Percentiles rank a stretch among this genome's conserved stretches.
Conservation (phyloP, 2,329 filamentous ascomycete genomes). For the Colletotrichum shisoi region DNA sequence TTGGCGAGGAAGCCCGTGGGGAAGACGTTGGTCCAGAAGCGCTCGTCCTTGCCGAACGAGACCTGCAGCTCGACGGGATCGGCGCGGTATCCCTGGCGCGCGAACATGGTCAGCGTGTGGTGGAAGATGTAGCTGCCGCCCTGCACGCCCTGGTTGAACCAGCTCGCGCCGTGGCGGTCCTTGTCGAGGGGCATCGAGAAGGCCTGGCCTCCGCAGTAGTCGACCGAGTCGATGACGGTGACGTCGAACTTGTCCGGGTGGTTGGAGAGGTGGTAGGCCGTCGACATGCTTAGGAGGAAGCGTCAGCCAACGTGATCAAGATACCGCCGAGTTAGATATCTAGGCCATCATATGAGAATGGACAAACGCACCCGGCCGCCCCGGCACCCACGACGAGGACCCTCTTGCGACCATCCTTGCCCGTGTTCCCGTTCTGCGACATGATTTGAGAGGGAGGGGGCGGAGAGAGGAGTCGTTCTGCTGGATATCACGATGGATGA, state of each 20-base stretch:
- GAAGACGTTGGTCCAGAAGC: slow-evolving; percentile 70
- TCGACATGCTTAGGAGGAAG: slow-evolving; percentile 56
- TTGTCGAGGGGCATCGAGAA: slow-evolving; percentile 69
- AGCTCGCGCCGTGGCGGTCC: slow-evolving; percentile 65
- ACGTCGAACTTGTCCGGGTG: slow-evolving; percentile 68
- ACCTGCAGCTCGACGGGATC: slow-evolving; percentile 66
- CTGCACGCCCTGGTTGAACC: slow-evolving; percentile 70
- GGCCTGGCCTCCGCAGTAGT: slow-evolving; percentile 69
- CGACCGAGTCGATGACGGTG: slow-evolving; percentile 63
- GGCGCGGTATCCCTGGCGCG: slow-evolving; percentile 58
- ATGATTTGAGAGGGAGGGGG: slow-evolving; percentile 1
- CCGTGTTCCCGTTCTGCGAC: slow-evolving; percentile 32
- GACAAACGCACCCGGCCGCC: slow-evolving; percentile 48
- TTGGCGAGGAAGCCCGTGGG: slow-evolving; percentile 62
- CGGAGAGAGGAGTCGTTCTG: slow-evolving; percentile 8
- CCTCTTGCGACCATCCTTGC: slow-evolving; percentile 43
- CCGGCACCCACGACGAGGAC: slow-evolving; percentile 54
- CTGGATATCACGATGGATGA: slow-evolving; percentile 27
- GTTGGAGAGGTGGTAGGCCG: slow-evolving; percentile 66
- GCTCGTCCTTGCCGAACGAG: slow-evolving; percentile 65
- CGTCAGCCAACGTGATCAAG: neutral
- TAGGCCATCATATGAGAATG: neutral
- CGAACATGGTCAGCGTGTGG: slow-evolving; percentile 69
- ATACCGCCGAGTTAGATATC: too few species aligned
- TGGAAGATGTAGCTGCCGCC: slow-evolving; percentile 67